Base-by-base conservation (phyloP, 164 flowering plant species). In the Piper longum region DNA sequence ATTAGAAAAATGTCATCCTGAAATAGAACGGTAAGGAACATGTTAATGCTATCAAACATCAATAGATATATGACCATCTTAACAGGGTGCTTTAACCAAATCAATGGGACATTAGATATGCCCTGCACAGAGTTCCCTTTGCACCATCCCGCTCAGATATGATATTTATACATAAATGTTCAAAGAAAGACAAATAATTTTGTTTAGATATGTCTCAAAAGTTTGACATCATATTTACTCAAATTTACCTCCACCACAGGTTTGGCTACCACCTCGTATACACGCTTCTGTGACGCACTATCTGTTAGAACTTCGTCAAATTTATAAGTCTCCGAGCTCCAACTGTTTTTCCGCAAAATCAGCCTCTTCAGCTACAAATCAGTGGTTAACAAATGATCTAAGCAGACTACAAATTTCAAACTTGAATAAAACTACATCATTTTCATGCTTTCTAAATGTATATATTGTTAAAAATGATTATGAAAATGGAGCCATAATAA, bases 291-390 rank as follows among this genome's bases (percentile, higher is more conserved):
- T 56, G 98, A 89, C 61, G 96, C 88, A 64, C 79, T 77, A 75
- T 85, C 95, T n/a, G 89, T 71, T 61, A 91, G 81, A 4, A 89
- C 82, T 73, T 91, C 96, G 75, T 91, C 98, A 78, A 91, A 91
- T 71, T 73, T 79, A 64, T 80, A 91, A 18, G 87, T 79, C 59
- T 91, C 98, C 43, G 91, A 79, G 68, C 78, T 87, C 98, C 98
- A 91, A 63, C 86, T 91, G 77, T 89, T 89, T 72, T 87, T 89
- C 66, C 80, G 77, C 76, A 91, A 63, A 63, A 77, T 87, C 62
- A 91, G 69, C 76, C 85, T 82, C 74, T 86, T 91, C 66, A 89
- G 75, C 98, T 91, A 74, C 77, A 75, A 36, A 17, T 56, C n/a
- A 57, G 19, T 60, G 43, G 16, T 54, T 17, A 55, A 14, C 36